A percentile compares a stretch with the other conserved stretches of the same genome.
Conservation (phyloP, 257 asterid species). For the Jasminum sambac region DNA sequence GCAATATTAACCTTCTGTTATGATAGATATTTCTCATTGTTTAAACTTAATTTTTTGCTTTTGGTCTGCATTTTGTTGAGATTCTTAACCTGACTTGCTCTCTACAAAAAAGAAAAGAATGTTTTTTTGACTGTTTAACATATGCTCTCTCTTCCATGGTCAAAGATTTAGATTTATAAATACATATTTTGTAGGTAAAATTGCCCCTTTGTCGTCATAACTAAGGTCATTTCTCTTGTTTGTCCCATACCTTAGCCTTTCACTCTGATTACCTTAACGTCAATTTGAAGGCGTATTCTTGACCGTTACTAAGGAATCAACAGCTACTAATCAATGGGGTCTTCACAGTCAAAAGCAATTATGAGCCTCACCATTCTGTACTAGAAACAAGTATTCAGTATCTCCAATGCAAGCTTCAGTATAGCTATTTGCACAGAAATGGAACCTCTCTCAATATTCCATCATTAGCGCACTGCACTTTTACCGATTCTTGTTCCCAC, state of each 20-base stretch:
- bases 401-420: neutral
- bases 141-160: neutral
- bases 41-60: neutral
- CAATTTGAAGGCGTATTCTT: neutral
- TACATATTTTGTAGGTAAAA: neutral
- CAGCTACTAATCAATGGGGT: neutral
- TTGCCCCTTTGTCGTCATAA: too few species aligned
- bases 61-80: neutral
- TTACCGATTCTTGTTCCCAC: neutral
- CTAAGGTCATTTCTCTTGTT: neutral
- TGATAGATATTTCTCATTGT: neutral
- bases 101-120: neutral
- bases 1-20: neutral
- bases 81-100: neutral
- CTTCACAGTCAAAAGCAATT: neutral
- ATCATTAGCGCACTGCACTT: neutral
- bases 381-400: neutral
- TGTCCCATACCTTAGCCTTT: neutral
- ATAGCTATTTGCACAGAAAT: neutral
- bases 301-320: neutral
- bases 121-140: neutral
- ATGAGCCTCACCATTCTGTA: neutral
- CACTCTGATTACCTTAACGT: too few species aligned
- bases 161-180: neutral
- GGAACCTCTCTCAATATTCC: neutral